Base-by-base conservation (phyloP, 2,329 filamentous ascomycete genomes). In the Pseudogymnoascus sp. region DNA sequence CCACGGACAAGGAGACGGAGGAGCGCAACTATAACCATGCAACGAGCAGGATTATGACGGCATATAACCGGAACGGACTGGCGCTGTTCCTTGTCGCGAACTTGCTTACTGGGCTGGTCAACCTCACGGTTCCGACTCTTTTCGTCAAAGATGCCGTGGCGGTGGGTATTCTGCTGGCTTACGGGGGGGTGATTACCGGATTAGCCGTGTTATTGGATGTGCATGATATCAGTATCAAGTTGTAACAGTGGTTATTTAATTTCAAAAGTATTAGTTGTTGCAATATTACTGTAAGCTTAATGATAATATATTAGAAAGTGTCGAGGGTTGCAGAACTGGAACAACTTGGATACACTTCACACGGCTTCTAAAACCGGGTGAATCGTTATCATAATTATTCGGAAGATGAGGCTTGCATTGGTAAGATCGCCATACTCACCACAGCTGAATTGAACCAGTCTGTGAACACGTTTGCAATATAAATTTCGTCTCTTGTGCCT, bases 31-130 rank as follows among this genome's bases (percentile, higher is more conserved):
- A 86, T 66, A 78, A 83, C 54, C 79, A 82, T 54, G 88, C 91
- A 3, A 97, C 92, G 2, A 96, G 92, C 72, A 83, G 79, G 39
- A 81, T 97, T n/a, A 77, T 97, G 66, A 81, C 86, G 54, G 90
- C 91, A 0, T 96, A 89, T 73, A 99, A 99, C 73, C 83, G 89
- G 62, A 97, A 97, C 70, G 93, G 95, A 0, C 78, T 99, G 57
- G 86, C 85, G 0, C 76, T 97, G 0, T 99, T 99, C 73, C 75
- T 99, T 64, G 72, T 93, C 39, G 93, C 95, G 2, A 99, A 99
- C 72, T 76, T 99, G 57, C 76, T 96, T 66, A 99, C 95, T 0
- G 95, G 95, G 0, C 73, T 91, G 14, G 88, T 97, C 62, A 99
- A 99, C 74, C 80, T 99, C 81, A 90, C 87, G 3, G 75, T 97